These are phyloP conservation scores for Phytophthora tubulina DNA, from an alignment of 352 stramenopile genomes.

Conservation along the genomic window DNA sequence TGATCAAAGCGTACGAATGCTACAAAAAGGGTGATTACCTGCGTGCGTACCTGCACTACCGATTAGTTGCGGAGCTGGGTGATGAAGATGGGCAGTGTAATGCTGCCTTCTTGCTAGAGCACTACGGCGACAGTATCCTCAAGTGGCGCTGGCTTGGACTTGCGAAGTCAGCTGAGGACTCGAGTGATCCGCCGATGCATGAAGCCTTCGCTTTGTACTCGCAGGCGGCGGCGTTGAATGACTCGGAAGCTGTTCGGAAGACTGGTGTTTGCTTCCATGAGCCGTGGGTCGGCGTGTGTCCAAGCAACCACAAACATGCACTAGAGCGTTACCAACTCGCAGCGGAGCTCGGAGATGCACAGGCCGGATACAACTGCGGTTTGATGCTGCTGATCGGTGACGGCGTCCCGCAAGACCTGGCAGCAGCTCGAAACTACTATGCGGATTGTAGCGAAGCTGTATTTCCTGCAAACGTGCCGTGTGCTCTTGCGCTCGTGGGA, in stretches of 20 bases:
- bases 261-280: slow-evolving; percentile 71
- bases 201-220: slow-evolving; percentile 70
- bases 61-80: slow-evolving; percentile 66
- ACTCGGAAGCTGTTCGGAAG: slow-evolving; percentile 80
- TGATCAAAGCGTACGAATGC: slow-evolving; percentile 73
- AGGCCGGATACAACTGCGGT: slow-evolving; percentile 74
- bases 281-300: slow-evolving; percentile 65
- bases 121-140: slow-evolving; percentile 57
- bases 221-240: slow-evolving; percentile 63
- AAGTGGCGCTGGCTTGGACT: slow-evolving; percentile 42
- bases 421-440: slow-evolving; percentile 61
- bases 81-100: slow-evolving; percentile 76
- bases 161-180: slow-evolving; percentile 3
- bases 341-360: slow-evolving; percentile 60
- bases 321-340: slow-evolving; percentile 66
- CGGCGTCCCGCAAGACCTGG: slow-evolving; percentile 52
- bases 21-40: slow-evolving; percentile 71
- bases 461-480: slow-evolving; percentile 78
- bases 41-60: slow-evolving; percentile 77
- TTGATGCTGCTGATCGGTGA: slow-evolving; percentile 65
- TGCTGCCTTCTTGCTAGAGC: slow-evolving; percentile 78
- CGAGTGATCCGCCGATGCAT: slow-evolving; percentile 33
- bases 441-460: slow-evolving; percentile 53
- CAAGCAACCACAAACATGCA: slow-evolving; percentile 57
- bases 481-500: slow-evolving; percentile 48